Evolutionary conservation across 345 rosid genomes (phyloP), one percentile per base, ranked within the genome.

Genomic region (Cardiospermum halicacabum): DNA sequence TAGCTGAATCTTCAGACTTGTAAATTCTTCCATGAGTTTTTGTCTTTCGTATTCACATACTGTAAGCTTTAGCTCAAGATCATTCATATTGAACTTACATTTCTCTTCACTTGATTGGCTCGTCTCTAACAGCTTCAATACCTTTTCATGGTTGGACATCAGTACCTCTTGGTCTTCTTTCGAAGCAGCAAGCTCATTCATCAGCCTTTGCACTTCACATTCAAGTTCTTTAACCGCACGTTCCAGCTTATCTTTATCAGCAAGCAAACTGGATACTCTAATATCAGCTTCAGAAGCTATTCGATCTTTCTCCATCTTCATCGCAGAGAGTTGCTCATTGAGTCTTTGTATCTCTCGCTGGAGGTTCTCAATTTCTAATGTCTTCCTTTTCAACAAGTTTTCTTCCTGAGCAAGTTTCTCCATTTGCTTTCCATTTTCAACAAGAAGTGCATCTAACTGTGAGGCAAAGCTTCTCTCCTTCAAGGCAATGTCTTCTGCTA

Each of bases 21-120:
- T 43, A 30, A 62, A 53, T 71, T 83, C 78, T 55, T 82, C 85
- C 18, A 68, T 48, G 47, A 78, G 72, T 68, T 63, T 42, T 49
- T 80, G 85, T 16, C 74, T 56, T 64, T 86, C 87, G 43, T 75
- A 81, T 63, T 83, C 84, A 7, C 80, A 83, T 27, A 81, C 81
- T 12, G 85, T 78, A 25, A 81, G 82, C 78, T 72, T 81, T 54
- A 73, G 61, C 68, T 83, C 89, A 19, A 83, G 82, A 24, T 43
- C 77, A 43, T 77, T 78, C 34, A 76, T 45, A 19, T 36, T 66
- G 53, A 73, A 71, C 72, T 64, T 75, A 13, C 80, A 65, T 40
- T 78, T 76, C 57, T 75, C 88, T 77, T 85, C 88, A 31, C 58
- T 65, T 7, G 69, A 77, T 64, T 61, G 77, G 72, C 58, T 65